Conservation (phyloP, 1,284 basidiomycete genomes). For the Pseudozyma thailandica region DNA sequence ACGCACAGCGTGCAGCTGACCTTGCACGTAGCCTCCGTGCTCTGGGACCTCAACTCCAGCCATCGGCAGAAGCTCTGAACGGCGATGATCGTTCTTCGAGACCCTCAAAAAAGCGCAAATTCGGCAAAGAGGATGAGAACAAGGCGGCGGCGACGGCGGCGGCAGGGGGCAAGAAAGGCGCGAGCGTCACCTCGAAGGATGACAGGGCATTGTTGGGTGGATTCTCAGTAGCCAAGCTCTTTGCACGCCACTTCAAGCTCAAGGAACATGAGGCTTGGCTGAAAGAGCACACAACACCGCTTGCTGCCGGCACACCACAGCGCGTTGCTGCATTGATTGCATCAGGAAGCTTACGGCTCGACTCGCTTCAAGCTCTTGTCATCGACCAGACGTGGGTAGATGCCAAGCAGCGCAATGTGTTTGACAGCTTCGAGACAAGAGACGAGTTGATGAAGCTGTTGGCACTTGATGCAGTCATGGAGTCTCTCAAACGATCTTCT, state of each 20-base stretch:
- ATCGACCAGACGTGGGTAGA: conserved; percentile 63
- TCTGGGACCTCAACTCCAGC: conserved; percentile 35
- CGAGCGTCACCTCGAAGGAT: conserved; percentile 14
- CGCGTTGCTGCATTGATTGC: conserved; percentile 52
- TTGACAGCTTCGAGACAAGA: conserved; percentile 62
- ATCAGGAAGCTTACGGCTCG: conserved; percentile 44
- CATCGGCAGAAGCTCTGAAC: conserved; percentile 18
- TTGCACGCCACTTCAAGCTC: conserved; percentile 65
- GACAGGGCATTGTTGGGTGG: conserved; percentile 24
- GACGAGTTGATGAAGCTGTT: conserved; percentile 57
- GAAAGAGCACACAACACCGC: conserved; percentile 45
- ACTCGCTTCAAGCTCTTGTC: conserved; percentile 46
- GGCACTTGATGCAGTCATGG: conserved; percentile 27
- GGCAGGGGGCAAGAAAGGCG: conserved; percentile 10
- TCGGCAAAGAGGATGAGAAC: conserved; percentile 11
- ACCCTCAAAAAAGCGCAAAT: conserved; percentile 33
- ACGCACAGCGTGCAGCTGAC: conserved; percentile 62
- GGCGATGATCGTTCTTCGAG: conserved; percentile 14
- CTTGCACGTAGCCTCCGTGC: conserved; percentile 48
- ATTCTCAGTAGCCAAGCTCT: conserved; percentile 61
- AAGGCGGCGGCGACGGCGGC: conserved; percentile 3
- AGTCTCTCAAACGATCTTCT: conserved; percentile 20
- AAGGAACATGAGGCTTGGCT: conserved; percentile 60
- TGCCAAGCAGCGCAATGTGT: conserved; percentile 56
- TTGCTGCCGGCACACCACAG: conserved; percentile 63